Percentiles rank a stretch among this genome's conserved stretches.
phyloP scores from a whole-genome alignment of 495 filamentous ascomycete genomes.

The Tuber microsphaerosporum region DNA sequence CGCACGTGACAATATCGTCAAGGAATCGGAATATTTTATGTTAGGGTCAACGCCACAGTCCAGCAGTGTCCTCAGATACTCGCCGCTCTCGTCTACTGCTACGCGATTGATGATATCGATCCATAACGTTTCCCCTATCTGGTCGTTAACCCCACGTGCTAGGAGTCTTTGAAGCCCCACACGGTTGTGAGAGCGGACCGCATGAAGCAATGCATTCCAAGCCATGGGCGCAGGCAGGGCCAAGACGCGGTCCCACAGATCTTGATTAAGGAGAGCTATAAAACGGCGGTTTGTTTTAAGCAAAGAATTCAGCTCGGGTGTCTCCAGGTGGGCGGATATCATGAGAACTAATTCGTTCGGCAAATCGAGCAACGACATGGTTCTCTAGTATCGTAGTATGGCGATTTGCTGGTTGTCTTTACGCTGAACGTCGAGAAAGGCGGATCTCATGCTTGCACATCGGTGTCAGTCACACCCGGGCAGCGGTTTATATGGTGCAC shows the following conservation, averaged over 20 bases:
- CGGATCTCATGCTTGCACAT: neutral
- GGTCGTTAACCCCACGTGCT: neutral
- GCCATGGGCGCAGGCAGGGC: neutral
- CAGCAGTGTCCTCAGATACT: neutral
- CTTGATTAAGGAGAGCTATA: neutral
- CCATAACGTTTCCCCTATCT: neutral
- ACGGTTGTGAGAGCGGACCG: neutral
- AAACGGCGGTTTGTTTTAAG: neutral
- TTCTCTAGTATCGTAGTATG: neutral
- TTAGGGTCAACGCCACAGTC: neutral
- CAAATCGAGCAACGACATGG: slow-evolving; percentile 1
- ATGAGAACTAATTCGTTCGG: neutral
- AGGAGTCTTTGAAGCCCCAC: neutral
- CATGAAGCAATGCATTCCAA: neutral
- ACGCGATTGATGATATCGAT: neutral
- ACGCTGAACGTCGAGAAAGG: neutral
- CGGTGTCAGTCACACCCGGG: neutral
- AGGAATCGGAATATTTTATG: neutral
- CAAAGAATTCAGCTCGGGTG: neutral
- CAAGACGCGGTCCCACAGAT: neutral
- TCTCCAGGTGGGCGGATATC: neutral
- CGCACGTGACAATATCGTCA: neutral
- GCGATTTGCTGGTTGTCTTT: neutral
- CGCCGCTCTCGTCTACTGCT: neutral
- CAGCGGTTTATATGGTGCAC: neutral